Base-by-base conservation (phyloP, 1,139 yeast species). In the Lodderomyces beijingensis region DNA sequence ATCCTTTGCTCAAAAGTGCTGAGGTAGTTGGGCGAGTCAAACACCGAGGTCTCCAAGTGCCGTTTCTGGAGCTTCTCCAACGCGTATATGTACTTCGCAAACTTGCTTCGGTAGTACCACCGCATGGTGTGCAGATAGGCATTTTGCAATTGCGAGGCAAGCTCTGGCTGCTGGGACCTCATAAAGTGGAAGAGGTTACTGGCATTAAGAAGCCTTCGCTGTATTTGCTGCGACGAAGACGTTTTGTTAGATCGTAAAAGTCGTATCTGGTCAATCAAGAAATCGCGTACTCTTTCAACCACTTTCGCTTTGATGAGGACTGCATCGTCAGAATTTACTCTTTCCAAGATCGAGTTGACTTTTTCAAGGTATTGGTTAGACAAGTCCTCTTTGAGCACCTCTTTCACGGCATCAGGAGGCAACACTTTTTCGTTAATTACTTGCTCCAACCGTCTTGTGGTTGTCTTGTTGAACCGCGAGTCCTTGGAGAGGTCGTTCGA, bases 41-140 rank as follows among this genome's bases (percentile, higher is more conserved):
- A 60, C 2, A 77, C 63, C 36, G 69, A 68, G 38, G 60, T 65
- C 45, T 78, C 88, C 16, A 77, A 70, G 20, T 60, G 59, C 36
- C 70, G 69, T 15, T 75, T 47, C 34, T 68, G 74, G 38, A 84
- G 57, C 41, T 78, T 77, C 40, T 86, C 85, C 37, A 91, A 60
- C 1, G 95, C 80, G 44, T 82, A 75, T 33, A 82, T 61, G 55
- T 89, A 91, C 45, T 91, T 78, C 16, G 82, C 79, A 51, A 91
- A 89, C 44, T 84, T 74, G 34, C 83, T 72, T 38, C 71, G 69
- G 53, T 91, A 91, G 59, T 91, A 91, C 98, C 98, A 91, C 47
- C 74, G 69, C 87, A 89, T 88, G 2, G 97, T 89, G 49, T 77
- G 80, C 9, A 80, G 62, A 52, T 91, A 91, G 0, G 96, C 97